Percentiles rank a stretch among this genome's conserved stretches.
phyloP scores from a whole-genome alignment of 1,284 basidiomycete genomes.

The Rhodotorula sp. region DNA sequence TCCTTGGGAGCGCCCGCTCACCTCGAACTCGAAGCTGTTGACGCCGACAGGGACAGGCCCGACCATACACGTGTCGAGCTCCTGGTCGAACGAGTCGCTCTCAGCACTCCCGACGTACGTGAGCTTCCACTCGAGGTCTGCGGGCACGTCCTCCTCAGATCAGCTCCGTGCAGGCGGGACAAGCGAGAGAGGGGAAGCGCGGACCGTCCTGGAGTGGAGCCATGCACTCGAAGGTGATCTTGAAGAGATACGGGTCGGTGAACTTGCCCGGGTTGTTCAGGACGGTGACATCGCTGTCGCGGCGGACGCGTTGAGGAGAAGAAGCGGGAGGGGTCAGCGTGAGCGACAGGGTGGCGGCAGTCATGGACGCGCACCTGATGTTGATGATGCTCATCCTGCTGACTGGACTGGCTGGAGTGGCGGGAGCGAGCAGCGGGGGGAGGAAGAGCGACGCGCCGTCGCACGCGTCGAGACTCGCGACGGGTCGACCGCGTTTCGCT shows the following conservation, averaged over 20 bases:
- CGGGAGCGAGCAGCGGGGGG: neutral
- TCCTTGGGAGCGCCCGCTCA: conserved; percentile 36
- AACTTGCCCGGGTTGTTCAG: conserved; percentile 92
- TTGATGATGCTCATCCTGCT: conserved; percentile 43
- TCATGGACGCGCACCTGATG: conserved; percentile 27
- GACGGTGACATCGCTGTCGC: conserved; percentile 53
- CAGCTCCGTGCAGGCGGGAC: neutral
- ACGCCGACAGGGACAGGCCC: conserved; percentile 92
- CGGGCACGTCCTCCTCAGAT: neutral
- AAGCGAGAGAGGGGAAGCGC: neutral
- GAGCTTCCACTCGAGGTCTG: conserved; percentile 96
- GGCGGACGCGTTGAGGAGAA: neutral
- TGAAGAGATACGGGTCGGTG: conserved; percentile 86
- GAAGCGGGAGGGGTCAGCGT: neutral
- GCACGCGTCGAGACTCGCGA: neutral
- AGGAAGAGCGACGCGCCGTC: neutral
- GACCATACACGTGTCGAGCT: conserved; percentile 58
- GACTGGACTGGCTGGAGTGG: neutral
- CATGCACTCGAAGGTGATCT: conserved; percentile 98
- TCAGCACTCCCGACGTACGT: conserved; percentile 96
- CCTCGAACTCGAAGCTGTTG: conserved; percentile 95
- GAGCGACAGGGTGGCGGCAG: too few species aligned
- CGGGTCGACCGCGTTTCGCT: neutral
- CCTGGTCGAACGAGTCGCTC: conserved; percentile 83
- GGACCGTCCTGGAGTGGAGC: conserved; percentile 84